These are phyloP conservation scores for Pythium phragmitis DNA, from an alignment of 352 stramenopile genomes.

Conservation along the genomic window DNA sequence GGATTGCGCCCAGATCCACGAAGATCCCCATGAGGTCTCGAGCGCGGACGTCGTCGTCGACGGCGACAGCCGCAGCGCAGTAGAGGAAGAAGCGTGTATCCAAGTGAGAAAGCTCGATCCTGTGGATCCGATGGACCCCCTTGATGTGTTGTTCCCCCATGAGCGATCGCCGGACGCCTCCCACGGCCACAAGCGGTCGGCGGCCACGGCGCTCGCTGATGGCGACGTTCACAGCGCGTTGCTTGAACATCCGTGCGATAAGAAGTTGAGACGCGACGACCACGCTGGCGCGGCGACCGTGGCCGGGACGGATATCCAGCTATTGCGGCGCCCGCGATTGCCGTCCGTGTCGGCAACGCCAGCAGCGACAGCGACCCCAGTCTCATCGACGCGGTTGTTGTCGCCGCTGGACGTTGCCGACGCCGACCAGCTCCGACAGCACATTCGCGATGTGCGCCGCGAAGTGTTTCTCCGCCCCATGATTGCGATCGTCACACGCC, in stretches of 20 bases:
- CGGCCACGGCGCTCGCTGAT: constrained; percentile 8
- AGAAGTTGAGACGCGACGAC: constrained; percentile 41
- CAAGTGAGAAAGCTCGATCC: constrained; percentile 13
- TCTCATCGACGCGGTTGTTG: constrained; percentile 25
- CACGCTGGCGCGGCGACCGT: background rate
- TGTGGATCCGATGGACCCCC: constrained; percentile 9
- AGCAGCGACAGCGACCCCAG: background rate
- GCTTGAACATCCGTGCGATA: constrained; percentile 37
- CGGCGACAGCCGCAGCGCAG: background rate
- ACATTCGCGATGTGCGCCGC: constrained; percentile 66
- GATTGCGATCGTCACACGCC: constrained; percentile 59
- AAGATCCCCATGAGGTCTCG: constrained; percentile 6
- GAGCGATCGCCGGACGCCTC: constrained; percentile 26
- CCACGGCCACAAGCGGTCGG: constrained; percentile 20
- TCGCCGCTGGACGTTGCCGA: constrained; percentile 65
- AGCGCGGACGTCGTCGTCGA: background rate
- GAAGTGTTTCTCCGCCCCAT: constrained; percentile 68
- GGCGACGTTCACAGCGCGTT: constrained; percentile 13
- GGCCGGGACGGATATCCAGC: constrained; percentile 10
- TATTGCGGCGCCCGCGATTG: constrained; percentile 16
- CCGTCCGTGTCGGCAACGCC: background rate
- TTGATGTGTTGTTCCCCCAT: constrained; percentile 27
- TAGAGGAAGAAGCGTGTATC: background rate
- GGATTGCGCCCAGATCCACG: constrained; percentile 21
- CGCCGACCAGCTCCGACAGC: constrained; percentile 61